Base-by-base conservation (phyloP, 768 basidiomycete genomes). In the Tulasnella sp. region DNA sequence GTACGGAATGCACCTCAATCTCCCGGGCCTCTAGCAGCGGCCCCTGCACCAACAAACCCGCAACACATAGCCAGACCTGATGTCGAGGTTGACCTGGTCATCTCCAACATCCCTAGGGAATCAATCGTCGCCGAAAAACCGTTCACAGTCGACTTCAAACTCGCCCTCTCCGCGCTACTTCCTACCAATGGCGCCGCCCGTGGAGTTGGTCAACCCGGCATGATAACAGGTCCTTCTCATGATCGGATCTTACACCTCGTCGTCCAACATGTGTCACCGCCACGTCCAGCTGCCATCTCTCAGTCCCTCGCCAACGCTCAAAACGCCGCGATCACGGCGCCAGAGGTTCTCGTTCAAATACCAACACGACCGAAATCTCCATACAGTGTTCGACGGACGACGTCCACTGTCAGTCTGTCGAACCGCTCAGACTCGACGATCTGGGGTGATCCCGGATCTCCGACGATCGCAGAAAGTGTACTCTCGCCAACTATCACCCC, bases 221-320 rank as follows among this genome's bases (percentile, higher is more conserved):
- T 27, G 29, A 42, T 43, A 30, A 44, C 25, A 21, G 29, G 24
- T 25, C 30, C 57, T 22, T 29, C 46, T 48, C 45, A 46, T 9
- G 57, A 53, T 41, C 75, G 82, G 22, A 66, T 73, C 4, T 63
- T 83, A 25, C 69, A 70, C 11, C 69, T 89, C 25, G 83, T 76
- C 17, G 74, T 88, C 5, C 88, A 91, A 64, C 84, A 85, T 64
- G 70, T 86, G 12, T 75, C 77, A 45, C 75, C 76, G 19, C 72
- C 73, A 15, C 73, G 68, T 9, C 62, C 63, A 21, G 53, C 64
- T 10, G 45, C 65, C 17, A 25, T 59, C 22, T 49, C 65, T 12
- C 59, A 69, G 5, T 62, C 65, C 4, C 62, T 56, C n/a, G 38
- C 34, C 8, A 41, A 41, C 49, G 49, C 44, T 34, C 46, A 62